These are phyloP conservation scores for Caryopteris hybrid DNA, from an alignment of 305 asterid species.

Conservation along the genomic window DNA sequence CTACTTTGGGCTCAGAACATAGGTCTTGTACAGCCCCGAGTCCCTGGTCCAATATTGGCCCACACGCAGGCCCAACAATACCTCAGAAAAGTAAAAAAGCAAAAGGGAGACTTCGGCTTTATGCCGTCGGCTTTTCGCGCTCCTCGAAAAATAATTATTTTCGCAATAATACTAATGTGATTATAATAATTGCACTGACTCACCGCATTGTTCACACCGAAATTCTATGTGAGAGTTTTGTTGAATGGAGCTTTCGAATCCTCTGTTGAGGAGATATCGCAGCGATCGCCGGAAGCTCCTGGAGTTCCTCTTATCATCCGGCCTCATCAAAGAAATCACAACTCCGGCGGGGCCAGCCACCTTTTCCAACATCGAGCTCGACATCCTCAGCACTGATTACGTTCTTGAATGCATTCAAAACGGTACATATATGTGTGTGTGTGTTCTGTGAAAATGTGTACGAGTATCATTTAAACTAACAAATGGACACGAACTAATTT, in stretches of 20 bases:
- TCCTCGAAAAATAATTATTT: slow-evolving; percentile 21
- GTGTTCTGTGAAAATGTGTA: neutral
- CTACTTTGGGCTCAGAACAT: too few species aligned
- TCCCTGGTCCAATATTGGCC: too few species aligned
- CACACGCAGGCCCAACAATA: neutral
- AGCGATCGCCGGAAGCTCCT: slow-evolving; percentile 94
- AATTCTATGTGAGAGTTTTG: neutral
- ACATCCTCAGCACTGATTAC: slow-evolving; percentile 67
- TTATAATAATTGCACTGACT: neutral
- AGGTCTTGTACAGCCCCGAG: too few species aligned
- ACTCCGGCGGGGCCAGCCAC: slow-evolving; percentile 55
- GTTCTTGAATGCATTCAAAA: slow-evolving; percentile 71
- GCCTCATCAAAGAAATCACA: slow-evolving; percentile 46
- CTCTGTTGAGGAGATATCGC: slow-evolving; percentile 61
- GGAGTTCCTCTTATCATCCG: slow-evolving; percentile 63
- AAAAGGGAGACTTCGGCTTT: slow-evolving; percentile 13
- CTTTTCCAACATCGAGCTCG: slow-evolving; percentile 57
- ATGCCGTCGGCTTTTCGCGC: slow-evolving; percentile 40
- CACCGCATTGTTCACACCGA: slow-evolving; percentile 25
- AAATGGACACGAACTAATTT: neutral
- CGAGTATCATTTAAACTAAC: neutral
- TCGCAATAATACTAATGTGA: too few species aligned
- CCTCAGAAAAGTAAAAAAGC: neutral
- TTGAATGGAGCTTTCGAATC: slow-evolving; percentile 44
- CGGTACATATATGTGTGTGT: slow-evolving; percentile 31